A percentile compares a stretch with the other conserved stretches of the same genome.
These are phyloP conservation scores for Schizophyllum commune DNA, from an alignment of 1,284 basidiomycete species.

Conservation along the genomic window DNA sequence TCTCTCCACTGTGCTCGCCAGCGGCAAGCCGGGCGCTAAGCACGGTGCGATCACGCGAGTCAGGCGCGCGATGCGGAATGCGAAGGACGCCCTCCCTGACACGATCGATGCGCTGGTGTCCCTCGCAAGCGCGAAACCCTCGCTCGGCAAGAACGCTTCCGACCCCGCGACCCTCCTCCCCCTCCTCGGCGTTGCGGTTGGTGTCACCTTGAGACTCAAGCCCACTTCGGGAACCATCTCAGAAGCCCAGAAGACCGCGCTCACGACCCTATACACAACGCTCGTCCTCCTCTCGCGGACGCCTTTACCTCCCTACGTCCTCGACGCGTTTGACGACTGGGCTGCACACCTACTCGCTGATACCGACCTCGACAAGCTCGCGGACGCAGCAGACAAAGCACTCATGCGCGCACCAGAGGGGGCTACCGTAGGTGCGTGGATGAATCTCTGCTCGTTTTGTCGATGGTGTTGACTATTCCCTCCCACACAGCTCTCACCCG, in stretches of 20 bases:
- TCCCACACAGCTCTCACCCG: background rate
- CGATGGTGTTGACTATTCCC: no score
- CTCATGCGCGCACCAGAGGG: background rate
- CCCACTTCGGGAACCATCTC: slow-evolving; percentile 38
- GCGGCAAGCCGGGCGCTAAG: slow-evolving; percentile 50
- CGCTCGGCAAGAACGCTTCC: slow-evolving; percentile 25
- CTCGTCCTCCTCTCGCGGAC: slow-evolving; percentile 48
- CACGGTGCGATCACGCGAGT: slow-evolving; percentile 52
- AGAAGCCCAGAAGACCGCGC: slow-evolving; percentile 28
- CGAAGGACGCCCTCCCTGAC: slow-evolving; percentile 36
- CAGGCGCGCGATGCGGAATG: slow-evolving; percentile 58
- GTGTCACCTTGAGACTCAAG: slow-evolving; percentile 57
- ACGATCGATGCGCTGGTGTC: slow-evolving; percentile 44
- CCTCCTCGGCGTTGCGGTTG: slow-evolving; percentile 52
- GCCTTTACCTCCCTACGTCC: slow-evolving; percentile 42
- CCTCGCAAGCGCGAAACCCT: slow-evolving; percentile 36
- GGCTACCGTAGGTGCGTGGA: background rate
- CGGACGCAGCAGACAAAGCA: background rate
- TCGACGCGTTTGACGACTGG: slow-evolving; percentile 52
- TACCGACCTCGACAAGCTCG: background rate
- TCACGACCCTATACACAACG: slow-evolving; percentile 45
- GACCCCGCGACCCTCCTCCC: slow-evolving; percentile 33
- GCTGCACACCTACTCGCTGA: background rate
- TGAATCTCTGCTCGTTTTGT: no score
- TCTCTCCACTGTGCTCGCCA: slow-evolving; percentile 39